Base-by-base conservation (phyloP, 495 filamentous ascomycete genomes). In the Hypoxylon crocopeplum region DNA sequence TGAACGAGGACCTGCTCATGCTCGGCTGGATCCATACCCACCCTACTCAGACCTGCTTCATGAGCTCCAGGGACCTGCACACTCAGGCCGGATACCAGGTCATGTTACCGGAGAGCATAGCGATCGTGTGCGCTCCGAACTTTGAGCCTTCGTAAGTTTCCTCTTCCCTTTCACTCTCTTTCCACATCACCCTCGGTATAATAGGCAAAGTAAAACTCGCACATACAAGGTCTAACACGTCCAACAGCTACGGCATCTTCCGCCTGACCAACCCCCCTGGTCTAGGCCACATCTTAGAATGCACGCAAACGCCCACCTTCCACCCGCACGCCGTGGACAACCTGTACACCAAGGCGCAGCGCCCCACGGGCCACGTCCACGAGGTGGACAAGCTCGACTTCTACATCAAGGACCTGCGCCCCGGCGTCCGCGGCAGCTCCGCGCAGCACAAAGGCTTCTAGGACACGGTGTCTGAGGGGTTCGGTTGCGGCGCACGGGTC, bases 11-110 rank as follows among this genome's bases (percentile, higher is more conserved):
- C 37, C 69, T 98, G 32, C 86, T 97, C 75, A 86, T 94, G 55
- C 80, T 97, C 7, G 94, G 94, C 48, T 98, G 94, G 94, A 98
- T 98, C 51, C 94, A 98, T 70, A 98, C 94, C 0, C 94, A 98
- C 69, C 94, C 94, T 0, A 90, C 87, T 0, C 95, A 98, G 76
- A 96, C 91, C 1, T 98, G 94, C 70, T 98, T 98, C 70, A 94
- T 98, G 91, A 96, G 91, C 73, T 92, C 88, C 25, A 81, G 93
- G 27, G 94, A 98, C 68, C 66, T 97, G 57, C 94, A 98, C 63
- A 98, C 95, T 0, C 94, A 97, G 65, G 82, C 83, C 24, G 91
- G 91, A 15, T 98, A 97, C 71, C 94, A 98, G 71, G 83, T 91
- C 20, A 95, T 94, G 91, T 80, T 98, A 69, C 85, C 90, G 12